These are phyloP conservation scores for Orbilia ellipsospora DNA, from an alignment of 2,329 filamentous ascomycete species.

Conservation along the genomic window DNA sequence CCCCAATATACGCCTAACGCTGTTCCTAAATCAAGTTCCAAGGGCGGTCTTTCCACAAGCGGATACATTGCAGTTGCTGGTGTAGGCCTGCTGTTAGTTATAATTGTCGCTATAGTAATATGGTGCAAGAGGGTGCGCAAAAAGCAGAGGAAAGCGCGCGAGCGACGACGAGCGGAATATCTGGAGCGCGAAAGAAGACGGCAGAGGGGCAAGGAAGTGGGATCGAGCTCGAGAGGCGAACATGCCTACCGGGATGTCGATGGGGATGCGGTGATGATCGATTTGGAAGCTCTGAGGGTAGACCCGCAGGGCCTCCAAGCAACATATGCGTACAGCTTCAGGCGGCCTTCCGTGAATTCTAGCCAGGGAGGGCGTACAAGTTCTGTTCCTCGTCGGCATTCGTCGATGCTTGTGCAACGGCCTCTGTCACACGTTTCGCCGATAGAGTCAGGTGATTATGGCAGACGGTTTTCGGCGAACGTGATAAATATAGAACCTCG, in stretches of 20 bases:
- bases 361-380: neutral
- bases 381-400: slow-evolving; percentile 22
- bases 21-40: neutral
- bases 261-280: slow-evolving; percentile 46
- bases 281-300: slow-evolving; percentile 34
- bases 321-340: slow-evolving; percentile 36
- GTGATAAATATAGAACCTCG: slow-evolving; percentile 19
- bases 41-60: slow-evolving; percentile 39
- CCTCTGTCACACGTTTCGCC: slow-evolving; percentile 45
- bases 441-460: slow-evolving; percentile 10
- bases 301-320: slow-evolving; percentile 19
- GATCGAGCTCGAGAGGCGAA: slow-evolving; percentile 30
- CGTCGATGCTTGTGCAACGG: slow-evolving; percentile 40
- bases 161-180: slow-evolving; percentile 17
- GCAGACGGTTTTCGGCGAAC: slow-evolving; percentile 43
- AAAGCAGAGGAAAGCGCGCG: slow-evolving; percentile 29
- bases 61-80: slow-evolving; percentile 51
- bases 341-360: slow-evolving; percentile 31
- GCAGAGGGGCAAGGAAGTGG: slow-evolving; percentile 38
- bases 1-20: slow-evolving; percentile 19
- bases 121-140: slow-evolving; percentile 36
- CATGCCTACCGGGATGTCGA: slow-evolving; percentile 43
- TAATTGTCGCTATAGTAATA: slow-evolving; percentile 23
- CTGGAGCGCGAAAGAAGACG: slow-evolving; percentile 39
- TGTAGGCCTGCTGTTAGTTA: slow-evolving; percentile 36